A percentile compares a stretch with the other conserved stretches of the same genome.
Conservation (phyloP, 2,329 filamentous ascomycete genomes). For the Neocucurbitaria cava region DNA sequence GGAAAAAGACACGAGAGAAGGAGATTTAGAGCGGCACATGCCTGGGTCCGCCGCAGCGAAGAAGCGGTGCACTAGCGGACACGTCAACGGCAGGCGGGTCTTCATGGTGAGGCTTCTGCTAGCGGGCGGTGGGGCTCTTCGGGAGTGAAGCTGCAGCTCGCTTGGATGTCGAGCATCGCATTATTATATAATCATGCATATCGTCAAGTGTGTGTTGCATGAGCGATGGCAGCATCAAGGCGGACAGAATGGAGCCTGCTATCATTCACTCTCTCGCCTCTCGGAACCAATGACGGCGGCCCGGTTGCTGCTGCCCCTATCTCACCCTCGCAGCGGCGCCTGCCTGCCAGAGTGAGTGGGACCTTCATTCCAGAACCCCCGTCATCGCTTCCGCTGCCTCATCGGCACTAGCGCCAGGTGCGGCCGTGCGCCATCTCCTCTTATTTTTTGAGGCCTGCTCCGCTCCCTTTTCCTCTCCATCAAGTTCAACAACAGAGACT, state of each 20-base stretch:
- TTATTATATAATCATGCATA: not conserved
- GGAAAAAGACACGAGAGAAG: slow-evolving; percentile 12
- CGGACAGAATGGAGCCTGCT: not conserved
- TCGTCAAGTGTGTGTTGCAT: not conserved
- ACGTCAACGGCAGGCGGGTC: slow-evolving; percentile 36
- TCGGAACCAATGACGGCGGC: no score
- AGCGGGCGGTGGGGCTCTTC: slow-evolving; percentile 21
- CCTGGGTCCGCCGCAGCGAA: slow-evolving; percentile 22
- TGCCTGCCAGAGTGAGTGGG: slow-evolving; percentile 26
- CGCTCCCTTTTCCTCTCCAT: slow-evolving; percentile 38
- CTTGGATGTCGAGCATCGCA: slow-evolving; percentile 6
- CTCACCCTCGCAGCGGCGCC: slow-evolving; percentile 11
- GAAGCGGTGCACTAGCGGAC: slow-evolving; percentile 37
- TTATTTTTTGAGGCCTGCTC: slow-evolving; percentile 23
- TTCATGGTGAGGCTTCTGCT: slow-evolving; percentile 23
- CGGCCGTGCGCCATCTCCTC: slow-evolving; percentile 32
- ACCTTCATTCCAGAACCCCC: slow-evolving; percentile 19
- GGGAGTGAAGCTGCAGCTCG: slow-evolving; percentile 19
- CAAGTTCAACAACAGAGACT: slow-evolving; percentile 44
- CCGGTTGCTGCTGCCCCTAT: slow-evolving; percentile 13
- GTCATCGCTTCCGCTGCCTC: slow-evolving; percentile 36
- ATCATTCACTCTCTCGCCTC: not conserved
- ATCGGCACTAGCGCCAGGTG: slow-evolving; percentile 32
- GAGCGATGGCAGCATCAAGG: not conserved
- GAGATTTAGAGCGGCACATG: slow-evolving; percentile 21